Conservation (phyloP, 2,329 filamentous ascomycete species). For the Trichophaea hybrida region DNA sequence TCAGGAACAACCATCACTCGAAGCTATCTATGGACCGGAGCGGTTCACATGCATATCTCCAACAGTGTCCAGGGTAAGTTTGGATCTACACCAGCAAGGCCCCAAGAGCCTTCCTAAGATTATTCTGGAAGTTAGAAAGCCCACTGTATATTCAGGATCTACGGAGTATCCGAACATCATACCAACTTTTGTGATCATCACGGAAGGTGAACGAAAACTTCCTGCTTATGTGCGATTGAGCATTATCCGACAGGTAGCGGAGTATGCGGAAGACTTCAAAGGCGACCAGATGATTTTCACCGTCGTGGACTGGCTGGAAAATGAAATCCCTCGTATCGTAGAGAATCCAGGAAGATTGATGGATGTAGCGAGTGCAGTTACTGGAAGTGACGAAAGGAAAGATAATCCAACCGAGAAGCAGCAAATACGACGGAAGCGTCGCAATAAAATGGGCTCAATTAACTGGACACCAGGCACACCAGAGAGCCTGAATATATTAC, state of each 20-base stretch:
- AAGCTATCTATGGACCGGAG: constrained; percentile 66
- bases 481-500: constrained; percentile 44
- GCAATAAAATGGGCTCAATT: constrained; percentile 44
- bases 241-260: constrained; percentile 61
- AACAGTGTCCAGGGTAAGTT: constrained; percentile 54
- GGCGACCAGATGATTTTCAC: constrained; percentile 88
- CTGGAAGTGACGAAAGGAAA: constrained; percentile 36
- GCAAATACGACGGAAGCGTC: constrained; percentile 28
- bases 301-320: constrained; percentile 80
- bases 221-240: constrained; percentile 90
- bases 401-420: constrained; percentile 12
- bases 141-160: constrained; percentile 52
- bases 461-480: constrained; percentile 46
- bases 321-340: constrained; percentile 67
- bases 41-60: constrained; percentile 47
- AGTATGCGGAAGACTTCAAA: constrained; percentile 55
- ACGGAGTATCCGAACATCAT: constrained; percentile 59
- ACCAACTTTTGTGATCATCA: constrained; percentile 54
- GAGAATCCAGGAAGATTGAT: constrained; percentile 69
- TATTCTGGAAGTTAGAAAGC: constrained; percentile 35
- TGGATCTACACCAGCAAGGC: constrained; percentile 37
- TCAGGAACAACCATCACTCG: constrained; percentile 69
- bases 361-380: constrained; percentile 68
- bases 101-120: constrained; percentile 30
- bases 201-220: constrained; percentile 41